phyloP scores from a whole-genome alignment of 495 filamentous ascomycete genomes.

The Penicillium maclennaniae region DNA sequence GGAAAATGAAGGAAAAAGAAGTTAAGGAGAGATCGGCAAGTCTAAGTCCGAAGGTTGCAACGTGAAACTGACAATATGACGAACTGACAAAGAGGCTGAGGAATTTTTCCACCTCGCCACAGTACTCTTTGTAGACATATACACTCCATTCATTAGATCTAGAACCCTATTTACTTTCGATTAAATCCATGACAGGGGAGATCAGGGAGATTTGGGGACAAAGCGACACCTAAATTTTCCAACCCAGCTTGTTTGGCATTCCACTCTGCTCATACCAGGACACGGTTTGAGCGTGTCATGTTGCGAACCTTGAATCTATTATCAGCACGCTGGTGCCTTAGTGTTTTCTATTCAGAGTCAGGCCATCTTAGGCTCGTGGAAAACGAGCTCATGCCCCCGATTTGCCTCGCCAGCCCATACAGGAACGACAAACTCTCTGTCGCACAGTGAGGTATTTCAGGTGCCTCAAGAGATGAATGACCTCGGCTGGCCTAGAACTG shows the following conservation, averaged over 20 bases:
- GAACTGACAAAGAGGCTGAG: not conserved
- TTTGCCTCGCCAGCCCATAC: slow-evolving; percentile 5
- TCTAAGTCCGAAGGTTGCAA: slow-evolving; percentile 3
- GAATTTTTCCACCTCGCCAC: not conserved
- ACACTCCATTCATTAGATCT: not conserved
- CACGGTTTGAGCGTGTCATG: not conserved
- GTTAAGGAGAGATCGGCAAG: slow-evolving; percentile 10
- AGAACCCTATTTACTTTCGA: not conserved
- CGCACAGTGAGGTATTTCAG: slow-evolving; percentile 6
- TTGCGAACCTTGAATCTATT: not conserved
- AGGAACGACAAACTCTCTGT: slow-evolving; percentile 15
- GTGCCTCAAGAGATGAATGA: not conserved
- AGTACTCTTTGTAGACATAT: not conserved
- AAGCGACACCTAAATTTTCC: not conserved
- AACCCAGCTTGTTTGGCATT: not conserved
- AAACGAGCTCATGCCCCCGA: not conserved
- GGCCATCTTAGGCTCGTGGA: not conserved
- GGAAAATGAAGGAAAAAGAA: not conserved
- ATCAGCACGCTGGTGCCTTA: not conserved
- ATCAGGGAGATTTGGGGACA: slow-evolving; percentile 22
- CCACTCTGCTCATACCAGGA: not conserved
- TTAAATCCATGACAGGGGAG: not conserved
- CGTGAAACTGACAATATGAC: slow-evolving; percentile 1
- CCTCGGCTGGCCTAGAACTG: slow-evolving; percentile 3
- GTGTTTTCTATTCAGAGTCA: not conserved